Conservation (phyloP, 108 stramenopile genomes). For the Fistulifera pelliculosa region DNA sequence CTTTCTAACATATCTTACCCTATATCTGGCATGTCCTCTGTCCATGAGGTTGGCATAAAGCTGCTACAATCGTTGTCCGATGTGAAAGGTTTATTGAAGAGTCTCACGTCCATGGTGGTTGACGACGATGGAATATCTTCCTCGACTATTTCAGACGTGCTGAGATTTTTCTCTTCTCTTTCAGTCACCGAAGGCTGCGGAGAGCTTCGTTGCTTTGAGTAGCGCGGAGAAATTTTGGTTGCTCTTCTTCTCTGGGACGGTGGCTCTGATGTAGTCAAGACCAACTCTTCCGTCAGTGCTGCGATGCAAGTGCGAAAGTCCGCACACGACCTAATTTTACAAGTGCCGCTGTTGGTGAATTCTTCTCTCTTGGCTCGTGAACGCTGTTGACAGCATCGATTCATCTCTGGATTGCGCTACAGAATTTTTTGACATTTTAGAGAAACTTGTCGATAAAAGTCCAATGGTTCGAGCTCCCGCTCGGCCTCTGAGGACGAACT, state of each 20-base stretch:
- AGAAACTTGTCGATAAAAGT: constrained; percentile 44
- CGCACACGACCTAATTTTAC: constrained; percentile 62
- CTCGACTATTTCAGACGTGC: constrained; percentile 61
- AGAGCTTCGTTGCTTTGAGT: constrained; percentile 54
- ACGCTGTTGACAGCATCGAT: constrained; percentile 50
- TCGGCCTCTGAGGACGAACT: constrained; percentile 29
- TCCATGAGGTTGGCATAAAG: constrained; percentile 44
- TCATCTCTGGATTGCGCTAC: constrained; percentile 49
- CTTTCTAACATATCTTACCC: neutral
- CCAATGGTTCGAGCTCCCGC: constrained; percentile 3
- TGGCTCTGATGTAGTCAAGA: constrained; percentile 18
- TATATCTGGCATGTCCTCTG: too few relatives aligned
- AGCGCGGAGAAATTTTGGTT: constrained; percentile 70
- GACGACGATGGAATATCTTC: constrained; percentile 64
- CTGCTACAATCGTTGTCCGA: constrained; percentile 51
- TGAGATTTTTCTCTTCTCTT: constrained; percentile 62
- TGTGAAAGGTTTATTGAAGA: constrained; percentile 53
- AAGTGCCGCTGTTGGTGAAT: constrained; percentile 47
- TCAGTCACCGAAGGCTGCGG: constrained; percentile 32
- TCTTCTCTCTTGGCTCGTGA: constrained; percentile 71
- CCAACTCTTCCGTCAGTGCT: constrained; percentile 29
- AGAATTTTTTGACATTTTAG: constrained; percentile 72
- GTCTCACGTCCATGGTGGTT: constrained; percentile 65
- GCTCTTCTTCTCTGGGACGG: constrained; percentile 70
- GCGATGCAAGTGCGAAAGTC: constrained; percentile 52